phyloP scores from a whole-genome alignment of 1,284 basidiomycete species.

The Rugosomyces carneus region DNA sequence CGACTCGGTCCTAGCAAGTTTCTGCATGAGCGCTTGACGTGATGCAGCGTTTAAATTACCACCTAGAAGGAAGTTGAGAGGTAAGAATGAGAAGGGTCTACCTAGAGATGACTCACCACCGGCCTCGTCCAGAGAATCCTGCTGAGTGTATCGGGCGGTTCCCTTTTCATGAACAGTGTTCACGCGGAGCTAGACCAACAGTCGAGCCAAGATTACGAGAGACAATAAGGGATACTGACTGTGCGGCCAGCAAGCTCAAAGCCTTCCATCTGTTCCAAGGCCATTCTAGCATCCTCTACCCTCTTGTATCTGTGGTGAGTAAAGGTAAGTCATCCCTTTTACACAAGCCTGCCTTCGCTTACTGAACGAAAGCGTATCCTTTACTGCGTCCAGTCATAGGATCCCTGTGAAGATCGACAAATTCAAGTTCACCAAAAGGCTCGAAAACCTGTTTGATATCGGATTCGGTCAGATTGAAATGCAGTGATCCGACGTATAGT shows the following conservation, averaged over 20 bases:
- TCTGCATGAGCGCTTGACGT: slow-evolving; percentile 97
- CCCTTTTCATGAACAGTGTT: slow-evolving; percentile 91
- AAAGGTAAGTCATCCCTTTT: slow-evolving; percentile 1
- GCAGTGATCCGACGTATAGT: slow-evolving; percentile 93
- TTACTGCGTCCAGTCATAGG: slow-evolving; percentile 91
- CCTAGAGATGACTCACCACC: slow-evolving; percentile 51
- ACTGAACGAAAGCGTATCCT: slow-evolving; percentile 98
- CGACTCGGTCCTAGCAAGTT: slow-evolving; percentile 89
- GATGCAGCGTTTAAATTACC: slow-evolving; percentile 94
- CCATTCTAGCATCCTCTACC: slow-evolving; percentile 90
- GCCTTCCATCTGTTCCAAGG: slow-evolving; percentile 96
- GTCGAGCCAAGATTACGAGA: background rate
- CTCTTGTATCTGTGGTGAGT: slow-evolving; percentile 66
- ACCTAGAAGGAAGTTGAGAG: slow-evolving; percentile 34
- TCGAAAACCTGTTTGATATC: slow-evolving; percentile 99
- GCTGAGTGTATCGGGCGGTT: slow-evolving; percentile 62
- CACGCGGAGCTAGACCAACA: slow-evolving; percentile 65
- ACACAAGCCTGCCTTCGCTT: slow-evolving; percentile 24
- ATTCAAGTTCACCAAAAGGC: slow-evolving; percentile 95
- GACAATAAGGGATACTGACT: slow-evolving; percentile 38
- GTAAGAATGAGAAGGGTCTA: background rate
- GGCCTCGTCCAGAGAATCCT: slow-evolving; percentile 78
- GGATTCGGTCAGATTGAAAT: slow-evolving; percentile 93
- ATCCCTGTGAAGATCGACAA: slow-evolving; percentile 96
- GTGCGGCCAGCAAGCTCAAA: slow-evolving; percentile 94